Base-by-base conservation (phyloP, 2,329 filamentous ascomycete species). In the Aphanocladium album region DNA sequence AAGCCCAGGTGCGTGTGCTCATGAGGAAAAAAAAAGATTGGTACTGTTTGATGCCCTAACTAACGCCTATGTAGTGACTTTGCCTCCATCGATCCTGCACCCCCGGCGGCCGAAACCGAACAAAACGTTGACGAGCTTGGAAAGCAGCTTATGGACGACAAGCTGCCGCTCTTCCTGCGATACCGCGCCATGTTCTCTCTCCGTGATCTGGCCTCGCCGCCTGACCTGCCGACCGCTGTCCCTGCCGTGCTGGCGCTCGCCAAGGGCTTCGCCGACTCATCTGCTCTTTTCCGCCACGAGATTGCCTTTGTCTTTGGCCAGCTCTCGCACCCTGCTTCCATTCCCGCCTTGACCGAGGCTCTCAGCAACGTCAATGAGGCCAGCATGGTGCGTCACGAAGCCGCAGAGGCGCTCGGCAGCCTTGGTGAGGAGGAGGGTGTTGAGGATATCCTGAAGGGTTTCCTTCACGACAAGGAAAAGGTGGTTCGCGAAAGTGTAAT, bases 121-220 rank as follows among this genome's bases (percentile, higher is more conserved):
- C 80, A 83, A 62, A 87, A 86, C 3, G 90, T 96, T 53, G 80
- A 88, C 37, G 86, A 90, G 60, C 82, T 99, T 37, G 89, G 90
- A 70, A 82, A 84, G 70, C 86, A 84, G 25, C 81, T 99, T 58
- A 86, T 98, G 74, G 88, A 98, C 74, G 88, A 89, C 6, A 83
- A 79, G 5, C 78, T 88, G 53, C 90, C 92, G 25, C 84, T 99
- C 14, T 99, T 99, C 80, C 80, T 91, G 72, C 88, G 95, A 72
- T 99, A 99, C 78, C 87, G 95, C 70, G 93, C 95, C 73, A 99
- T 99, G 95, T 99, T 99, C 72, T 90, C 91, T 62, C 87, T 99
- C 57, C 89, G 95, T 71, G 95, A 99, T 75, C 87, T 99, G 57
- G 92, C 93, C 23, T 97, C 93, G 4, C 95, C 95, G 17, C 93